phyloP scores from a whole-genome alignment of 768 basidiomycete genomes.

The Lactifluus subvellereus region DNA sequence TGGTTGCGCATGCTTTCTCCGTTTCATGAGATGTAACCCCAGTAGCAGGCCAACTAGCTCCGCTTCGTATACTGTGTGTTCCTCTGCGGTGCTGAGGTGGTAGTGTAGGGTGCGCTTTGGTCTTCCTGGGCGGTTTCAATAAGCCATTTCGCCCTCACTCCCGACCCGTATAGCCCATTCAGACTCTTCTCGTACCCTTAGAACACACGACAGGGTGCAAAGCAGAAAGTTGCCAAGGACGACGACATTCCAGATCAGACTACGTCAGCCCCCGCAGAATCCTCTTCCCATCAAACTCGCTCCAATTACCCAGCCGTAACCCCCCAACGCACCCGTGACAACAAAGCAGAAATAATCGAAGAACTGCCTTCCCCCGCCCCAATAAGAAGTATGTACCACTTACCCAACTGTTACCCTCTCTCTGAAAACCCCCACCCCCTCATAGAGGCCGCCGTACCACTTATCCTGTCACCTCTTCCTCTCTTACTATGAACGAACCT shows the following conservation, averaged over 20 bases:
- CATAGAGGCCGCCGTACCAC: slow-evolving; percentile 57
- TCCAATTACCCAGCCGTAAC: slow-evolving; percentile 15
- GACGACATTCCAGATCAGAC: slow-evolving; percentile 27
- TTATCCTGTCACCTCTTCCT: slow-evolving; percentile 36
- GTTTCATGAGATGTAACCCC: too few species aligned
- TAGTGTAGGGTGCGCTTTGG: too few species aligned
- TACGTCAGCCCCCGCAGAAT: slow-evolving; percentile 19
- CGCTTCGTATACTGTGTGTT: too few species aligned
- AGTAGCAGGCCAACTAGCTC: too few species aligned
- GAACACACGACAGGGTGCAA: slow-evolving; percentile 38
- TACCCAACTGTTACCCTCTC: slow-evolving; percentile 32
- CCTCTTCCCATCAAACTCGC: slow-evolving; percentile 23
- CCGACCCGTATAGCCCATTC: slow-evolving; percentile 35
- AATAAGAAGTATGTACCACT: slow-evolving; percentile 29
- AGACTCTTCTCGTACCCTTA: slow-evolving; percentile 50
- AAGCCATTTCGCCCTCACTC: slow-evolving; percentile 50
- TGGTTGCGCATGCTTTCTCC: too few species aligned
- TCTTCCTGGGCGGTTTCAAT: too few species aligned
- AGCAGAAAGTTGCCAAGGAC: slow-evolving; percentile 27
- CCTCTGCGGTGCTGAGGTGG: too few species aligned
- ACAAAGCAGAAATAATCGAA: slow-evolving; percentile 54
- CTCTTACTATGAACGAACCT: slow-evolving; percentile 70
- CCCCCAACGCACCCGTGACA: slow-evolving; percentile 22
- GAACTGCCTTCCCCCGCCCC: slow-evolving; percentile 30
- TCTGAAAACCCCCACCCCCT: slow-evolving; percentile 2